These are phyloP conservation scores for Echeveria elegans DNA, from an alignment of 164 flowering plant species.

Conservation along the genomic window DNA sequence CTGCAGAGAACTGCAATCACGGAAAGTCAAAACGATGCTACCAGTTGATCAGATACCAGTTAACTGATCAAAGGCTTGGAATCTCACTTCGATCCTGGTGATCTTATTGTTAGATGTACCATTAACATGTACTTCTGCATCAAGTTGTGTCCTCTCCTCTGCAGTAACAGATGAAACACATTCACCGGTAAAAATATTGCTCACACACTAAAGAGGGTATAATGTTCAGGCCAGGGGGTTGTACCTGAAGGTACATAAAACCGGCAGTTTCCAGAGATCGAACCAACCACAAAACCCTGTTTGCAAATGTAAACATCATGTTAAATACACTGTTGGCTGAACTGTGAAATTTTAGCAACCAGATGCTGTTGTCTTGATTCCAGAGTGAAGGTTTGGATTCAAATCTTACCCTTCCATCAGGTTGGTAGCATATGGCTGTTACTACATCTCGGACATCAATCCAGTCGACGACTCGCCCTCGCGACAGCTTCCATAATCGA, in stretches of 20 bases:
- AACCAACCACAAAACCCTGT: slow-evolving; percentile 74
- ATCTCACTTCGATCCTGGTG: slow-evolving; percentile 68
- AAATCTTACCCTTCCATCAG: slow-evolving; percentile 57
- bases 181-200: background rate
- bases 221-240: background rate
- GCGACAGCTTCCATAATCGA: slow-evolving; percentile 66
- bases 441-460: slow-evolving; percentile 55
- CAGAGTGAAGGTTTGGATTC: background rate
- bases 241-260: slow-evolving; percentile 60
- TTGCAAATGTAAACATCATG: slow-evolving; percentile 9
- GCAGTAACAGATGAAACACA: background rate
- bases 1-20: slow-evolving; percentile 45
- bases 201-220: background rate
- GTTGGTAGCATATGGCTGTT: slow-evolving; percentile 67
- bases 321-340: background rate
- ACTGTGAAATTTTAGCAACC: background rate
- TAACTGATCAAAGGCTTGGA: background rate
- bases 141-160: background rate
- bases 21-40: slow-evolving; percentile 1
- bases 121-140: slow-evolving; percentile 29
- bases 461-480: slow-evolving; percentile 74
- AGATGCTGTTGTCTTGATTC: background rate
- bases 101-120: slow-evolving; percentile 53
- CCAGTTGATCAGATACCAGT: background rate
- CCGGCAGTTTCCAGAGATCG: slow-evolving; percentile 55